A percentile compares a stretch with the other conserved stretches of the same genome.
Conservation (phyloP, 768 basidiomycete species). For the Ramaria sp. region DNA sequence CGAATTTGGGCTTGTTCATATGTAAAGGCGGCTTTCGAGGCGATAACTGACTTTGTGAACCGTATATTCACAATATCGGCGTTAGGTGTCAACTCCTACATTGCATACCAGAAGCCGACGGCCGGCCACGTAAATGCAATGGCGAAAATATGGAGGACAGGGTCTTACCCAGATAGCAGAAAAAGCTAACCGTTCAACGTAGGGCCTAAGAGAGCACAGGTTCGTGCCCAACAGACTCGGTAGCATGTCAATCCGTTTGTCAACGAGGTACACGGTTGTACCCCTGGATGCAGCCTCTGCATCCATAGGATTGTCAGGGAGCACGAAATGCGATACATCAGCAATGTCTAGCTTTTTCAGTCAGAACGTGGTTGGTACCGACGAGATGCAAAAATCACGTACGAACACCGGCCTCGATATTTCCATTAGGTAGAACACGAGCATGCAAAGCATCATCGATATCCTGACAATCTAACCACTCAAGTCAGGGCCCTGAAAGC, state of each 20-base stretch:
- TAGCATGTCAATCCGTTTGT: conserved; percentile 98
- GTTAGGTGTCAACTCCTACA: conserved; percentile 77
- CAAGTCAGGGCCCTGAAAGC: conserved; percentile 5
- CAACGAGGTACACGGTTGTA: conserved; percentile 95
- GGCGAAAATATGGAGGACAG: neutral
- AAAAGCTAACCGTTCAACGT: conserved; percentile 91
- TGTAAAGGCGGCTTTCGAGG: conserved; percentile 92
- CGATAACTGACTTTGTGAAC: conserved; percentile 94
- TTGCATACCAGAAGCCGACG: neutral
- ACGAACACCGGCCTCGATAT: conserved; percentile 98
- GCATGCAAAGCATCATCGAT: conserved; percentile 98
- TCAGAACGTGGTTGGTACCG: neutral
- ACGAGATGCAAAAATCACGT: conserved; percentile 29
- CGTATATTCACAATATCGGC: conserved; percentile 85
- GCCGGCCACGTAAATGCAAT: neutral
- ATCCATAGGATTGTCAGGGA: conserved; percentile 91
- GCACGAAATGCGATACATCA: conserved; percentile 95
- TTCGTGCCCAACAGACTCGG: conserved; percentile 91
- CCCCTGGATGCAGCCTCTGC: conserved; percentile 90
- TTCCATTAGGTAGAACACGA: conserved; percentile 74
- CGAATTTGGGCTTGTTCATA: conserved; percentile 93
- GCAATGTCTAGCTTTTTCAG: conserved; percentile 68
- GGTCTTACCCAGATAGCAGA: conserved; percentile 82
- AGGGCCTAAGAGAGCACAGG: conserved; percentile 82
- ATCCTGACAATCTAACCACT: conserved; percentile 74